These are phyloP conservation scores for Amylostereum areolatum DNA, from an alignment of 1,284 basidiomycete species.

Conservation along the genomic window DNA sequence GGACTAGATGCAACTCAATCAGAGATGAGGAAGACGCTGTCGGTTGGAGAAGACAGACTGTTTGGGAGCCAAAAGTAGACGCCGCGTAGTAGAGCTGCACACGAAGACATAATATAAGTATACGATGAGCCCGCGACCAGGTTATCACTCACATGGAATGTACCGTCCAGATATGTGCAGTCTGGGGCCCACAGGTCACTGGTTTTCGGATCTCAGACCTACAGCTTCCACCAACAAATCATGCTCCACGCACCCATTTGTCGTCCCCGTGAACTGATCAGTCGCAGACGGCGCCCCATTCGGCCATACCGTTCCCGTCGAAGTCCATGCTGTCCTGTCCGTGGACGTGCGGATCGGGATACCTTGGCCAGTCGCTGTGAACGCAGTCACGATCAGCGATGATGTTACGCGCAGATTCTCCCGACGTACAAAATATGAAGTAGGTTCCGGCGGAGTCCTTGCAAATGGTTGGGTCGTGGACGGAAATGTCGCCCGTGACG, in stretches of 20 bases:
- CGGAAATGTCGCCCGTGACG: constrained; percentile 1
- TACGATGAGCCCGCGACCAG: background rate
- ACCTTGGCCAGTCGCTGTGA: constrained; percentile 38
- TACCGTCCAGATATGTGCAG: constrained; percentile 37
- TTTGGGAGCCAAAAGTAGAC: constrained; percentile 43
- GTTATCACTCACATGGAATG: constrained; percentile 38
- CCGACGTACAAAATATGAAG: constrained; percentile 41
- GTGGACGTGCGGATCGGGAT: constrained; percentile 47
- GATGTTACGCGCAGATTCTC: background rate
- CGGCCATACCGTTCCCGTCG: constrained; percentile 43
- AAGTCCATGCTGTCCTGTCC: constrained; percentile 44
- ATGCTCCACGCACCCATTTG: constrained; percentile 33
- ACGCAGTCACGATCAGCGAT: background rate
- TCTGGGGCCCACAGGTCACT: constrained; percentile 48
- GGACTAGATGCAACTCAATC: constrained; percentile 22
- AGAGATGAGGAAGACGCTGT: background rate
- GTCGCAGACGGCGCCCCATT: constrained; percentile 41
- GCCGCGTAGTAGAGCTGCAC: constrained; percentile 37
- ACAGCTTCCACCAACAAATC: background rate
- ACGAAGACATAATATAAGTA: background rate
- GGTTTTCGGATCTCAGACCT: background rate
- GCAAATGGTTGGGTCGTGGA: constrained; percentile 40
- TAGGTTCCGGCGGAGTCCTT: constrained; percentile 44
- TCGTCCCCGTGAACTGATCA: constrained; percentile 39
- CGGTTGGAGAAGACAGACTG: constrained; percentile 22